Evolutionary conservation across 768 basidiomycete species (phyloP).

Genomic region (Scleroderma bovista): DNA sequence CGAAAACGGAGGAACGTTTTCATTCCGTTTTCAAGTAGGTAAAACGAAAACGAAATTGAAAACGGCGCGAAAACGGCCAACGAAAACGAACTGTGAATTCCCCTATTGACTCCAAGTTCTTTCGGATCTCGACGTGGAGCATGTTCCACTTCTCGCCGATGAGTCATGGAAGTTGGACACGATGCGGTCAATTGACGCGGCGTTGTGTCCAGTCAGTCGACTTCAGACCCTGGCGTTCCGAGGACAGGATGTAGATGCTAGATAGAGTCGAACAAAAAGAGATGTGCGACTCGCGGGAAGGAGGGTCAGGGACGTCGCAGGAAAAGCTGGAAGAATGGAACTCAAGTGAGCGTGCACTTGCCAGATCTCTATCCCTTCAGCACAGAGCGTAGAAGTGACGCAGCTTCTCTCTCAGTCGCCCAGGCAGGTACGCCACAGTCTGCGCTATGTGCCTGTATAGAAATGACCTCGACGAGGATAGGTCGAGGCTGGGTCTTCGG

Average conservation of each 20-base stretch:
- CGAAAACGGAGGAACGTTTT: too few relatives aligned
- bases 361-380: conserved; percentile 85
- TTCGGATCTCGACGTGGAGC: conserved; percentile 25
- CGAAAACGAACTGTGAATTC: too few relatives aligned
- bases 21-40: too few relatives aligned
- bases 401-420: conserved; percentile 51
- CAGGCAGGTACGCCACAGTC: conserved; percentile 85
- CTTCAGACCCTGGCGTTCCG: conserved; percentile 24
- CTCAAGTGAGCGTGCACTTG: conserved; percentile 31
- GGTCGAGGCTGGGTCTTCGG: conserved; percentile 72
- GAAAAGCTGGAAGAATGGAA: conserved; percentile 78
- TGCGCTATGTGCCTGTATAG: conserved; percentile 97
- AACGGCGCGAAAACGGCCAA: too few relatives aligned
- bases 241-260: conserved; percentile 22
- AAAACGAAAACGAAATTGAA: too few relatives aligned
- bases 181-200: conserved; percentile 27
- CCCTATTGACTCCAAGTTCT: conserved; percentile 23
- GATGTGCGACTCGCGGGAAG: conserved; percentile 56
- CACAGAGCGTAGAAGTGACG: conserved; percentile 67
- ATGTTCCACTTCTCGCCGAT: conserved; percentile 29
- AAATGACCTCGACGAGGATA: conserved; percentile 84
- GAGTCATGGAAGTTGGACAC: conserved; percentile 26
- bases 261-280: conserved; percentile 27
- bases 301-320: conserved; percentile 71
- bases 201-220: conserved; percentile 27